Evolutionary conservation across 306 rosid genomes (phyloP).

Genomic region (Casuarina equisetifolia): DNA sequence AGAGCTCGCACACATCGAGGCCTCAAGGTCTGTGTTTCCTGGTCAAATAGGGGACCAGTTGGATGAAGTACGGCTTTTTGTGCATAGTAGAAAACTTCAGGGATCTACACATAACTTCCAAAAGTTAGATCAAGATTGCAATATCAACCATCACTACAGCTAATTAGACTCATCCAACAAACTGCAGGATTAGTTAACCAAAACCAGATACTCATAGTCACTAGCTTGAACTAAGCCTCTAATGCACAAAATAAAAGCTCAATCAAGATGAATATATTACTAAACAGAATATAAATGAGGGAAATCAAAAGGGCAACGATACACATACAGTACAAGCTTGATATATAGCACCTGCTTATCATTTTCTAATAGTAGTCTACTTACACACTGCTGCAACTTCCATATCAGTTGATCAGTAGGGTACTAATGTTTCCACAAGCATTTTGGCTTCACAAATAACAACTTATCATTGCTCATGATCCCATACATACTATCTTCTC

Average conservation of each 20-base stretch:
- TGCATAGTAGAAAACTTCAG: constrained; percentile 97
- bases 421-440: not conserved
- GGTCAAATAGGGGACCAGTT: constrained; percentile 93
- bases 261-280: not conserved
- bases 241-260: not conserved
- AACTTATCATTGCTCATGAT: not conserved
- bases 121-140: constrained; percentile 2
- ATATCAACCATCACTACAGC: constrained; percentile 15
- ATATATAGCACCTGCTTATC: not conserved
- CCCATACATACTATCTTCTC: constrained; percentile 1
- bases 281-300: not conserved
- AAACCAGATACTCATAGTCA: constrained; percentile 15
- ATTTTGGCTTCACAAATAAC: not conserved
- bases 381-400: not conserved
- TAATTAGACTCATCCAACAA: not conserved
- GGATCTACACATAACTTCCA: constrained; percentile 52
- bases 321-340: not conserved
- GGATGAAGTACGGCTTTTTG: constrained; percentile 99
- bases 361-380: not conserved
- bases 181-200: constrained; percentile 8
- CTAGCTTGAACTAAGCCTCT: constrained; percentile 2
- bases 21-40: constrained; percentile 91
- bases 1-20: constrained; percentile 92
- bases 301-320: not conserved
- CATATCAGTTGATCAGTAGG: not conserved